Base-by-base conservation (phyloP, 73 alveolate genomes). In the Symbiodinium natans region DNA sequence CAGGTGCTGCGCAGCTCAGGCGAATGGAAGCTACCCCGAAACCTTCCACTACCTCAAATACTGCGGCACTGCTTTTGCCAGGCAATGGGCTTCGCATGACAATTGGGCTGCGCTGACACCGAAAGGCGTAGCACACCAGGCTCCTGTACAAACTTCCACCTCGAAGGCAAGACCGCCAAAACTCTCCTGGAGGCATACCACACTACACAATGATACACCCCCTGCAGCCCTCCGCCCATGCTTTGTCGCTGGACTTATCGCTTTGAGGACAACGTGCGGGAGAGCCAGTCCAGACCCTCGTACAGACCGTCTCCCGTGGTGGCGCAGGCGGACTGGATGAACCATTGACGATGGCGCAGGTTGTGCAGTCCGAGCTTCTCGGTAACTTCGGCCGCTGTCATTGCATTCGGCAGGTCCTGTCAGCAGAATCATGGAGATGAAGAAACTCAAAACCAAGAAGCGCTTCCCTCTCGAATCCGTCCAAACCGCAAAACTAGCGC, bases 221-320 rank as follows among this genome's bases (percentile, higher is more conserved):
- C 36, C 23, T 68, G 39, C 29, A 68, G 10, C 82, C 27, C 82
- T 52, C 71, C 71, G 71, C 71, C 23, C 71, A 52, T 52, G 68
- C 10, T 52, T 27, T 27, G 82, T 63, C 40, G 17, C 39, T n/a
- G 41, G n/a, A n/a, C 82, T 77, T 29, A 77, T n/a, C 46, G 41
- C 86, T 77, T 77, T 2, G 86, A 77, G 31, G 86, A 23, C 31
- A 77, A 19, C 29, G 86, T 77, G 9, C 86, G 86, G 1, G 99
- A 86, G 71, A 99, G 99, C 99, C 99, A 99, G 99, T 99, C 99
- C 39, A 99, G 99, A 21, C 99, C 99, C 75, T 99, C 99, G 94
- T 99, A 99, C 54, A 99, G 93, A 74, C 99, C 99, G 83, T 99
- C 99, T 59, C 99, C 99, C 88, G 99, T 99, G 80, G 99, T 98